Percentiles rank a stretch among this genome's conserved stretches.
phyloP scores from a whole-genome alignment of 163 green algal genomes.

The Scenedesmus sp. region DNA sequence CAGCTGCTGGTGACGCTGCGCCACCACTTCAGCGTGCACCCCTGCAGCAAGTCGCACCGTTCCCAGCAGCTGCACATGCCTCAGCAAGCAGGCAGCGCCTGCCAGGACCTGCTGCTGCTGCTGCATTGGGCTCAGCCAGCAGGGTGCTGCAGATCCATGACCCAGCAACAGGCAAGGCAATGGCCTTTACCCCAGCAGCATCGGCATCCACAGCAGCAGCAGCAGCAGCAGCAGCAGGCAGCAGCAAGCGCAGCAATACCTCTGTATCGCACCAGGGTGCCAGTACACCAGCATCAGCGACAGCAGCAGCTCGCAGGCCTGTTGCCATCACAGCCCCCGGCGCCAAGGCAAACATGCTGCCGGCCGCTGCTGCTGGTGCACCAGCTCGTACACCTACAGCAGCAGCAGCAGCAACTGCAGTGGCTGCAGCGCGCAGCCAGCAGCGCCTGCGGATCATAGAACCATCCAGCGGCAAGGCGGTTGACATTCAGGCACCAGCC shows the following conservation, averaged over 20 bases:
- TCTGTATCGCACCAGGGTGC: neutral
- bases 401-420: neutral
- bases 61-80: neutral
- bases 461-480: neutral
- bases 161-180: neutral
- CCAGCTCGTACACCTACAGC: neutral
- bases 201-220: too few species aligned
- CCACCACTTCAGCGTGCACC: neutral
- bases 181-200: neutral
- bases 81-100: neutral
- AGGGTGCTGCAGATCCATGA: neutral
- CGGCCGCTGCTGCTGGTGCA: neutral
- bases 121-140: neutral
- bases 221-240: neutral
- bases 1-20: neutral
- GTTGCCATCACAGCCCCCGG: neutral
- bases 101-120: neutral
- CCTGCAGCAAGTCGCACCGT: neutral
- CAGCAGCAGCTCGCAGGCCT: neutral
- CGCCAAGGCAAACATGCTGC: neutral
- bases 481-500: neutral
- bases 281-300: neutral
- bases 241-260: neutral
- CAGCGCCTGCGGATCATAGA: neutral
- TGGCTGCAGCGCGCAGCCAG: neutral